Evolutionary conservation across 257 asterid genomes (phyloP).

Genomic region (Primulina tabacum): DNA sequence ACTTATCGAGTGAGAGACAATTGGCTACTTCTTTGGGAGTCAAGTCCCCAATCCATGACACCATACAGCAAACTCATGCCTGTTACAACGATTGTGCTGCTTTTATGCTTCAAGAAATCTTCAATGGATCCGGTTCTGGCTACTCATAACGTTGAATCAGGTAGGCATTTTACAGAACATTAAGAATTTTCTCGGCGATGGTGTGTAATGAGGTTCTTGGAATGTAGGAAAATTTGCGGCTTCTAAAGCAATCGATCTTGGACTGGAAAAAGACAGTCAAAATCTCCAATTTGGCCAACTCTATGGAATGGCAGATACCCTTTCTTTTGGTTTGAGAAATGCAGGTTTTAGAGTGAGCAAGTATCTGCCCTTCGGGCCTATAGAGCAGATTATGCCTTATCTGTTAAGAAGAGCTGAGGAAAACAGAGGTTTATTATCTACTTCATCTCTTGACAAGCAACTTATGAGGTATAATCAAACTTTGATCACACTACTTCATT

Average conservation of each 20-base stretch:
- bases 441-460: conserved; percentile 51
- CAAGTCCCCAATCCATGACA: conserved; percentile 58
- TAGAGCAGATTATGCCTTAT: conserved; percentile 82
- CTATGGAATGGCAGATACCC: conserved; percentile 81
- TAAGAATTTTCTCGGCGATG: neutral
- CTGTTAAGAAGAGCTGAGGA: conserved; percentile 91
- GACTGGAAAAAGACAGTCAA: conserved; percentile 40
- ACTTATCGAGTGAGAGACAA: conserved; percentile 53
- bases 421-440: conserved; percentile 67
- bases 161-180: conserved; percentile 22
- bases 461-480: conserved; percentile 50
- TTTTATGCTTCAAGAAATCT: conserved; percentile 56
- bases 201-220: neutral
- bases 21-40: conserved; percentile 40
- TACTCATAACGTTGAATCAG: conserved; percentile 81
- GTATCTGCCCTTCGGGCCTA: conserved; percentile 84
- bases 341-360: conserved; percentile 80
- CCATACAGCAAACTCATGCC: conserved; percentile 50
- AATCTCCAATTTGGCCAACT: conserved; percentile 83
- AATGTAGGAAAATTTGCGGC: conserved; percentile 63
- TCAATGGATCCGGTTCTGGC: conserved; percentile 75
- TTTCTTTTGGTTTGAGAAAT: conserved; percentile 61
- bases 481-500: too few relatives aligned
- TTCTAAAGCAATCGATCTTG: conserved; percentile 51
- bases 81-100: conserved; percentile 56